These are phyloP conservation scores for Dendrobium huoshanense DNA, from an alignment of 106 monocot species.

Conservation along the genomic window DNA sequence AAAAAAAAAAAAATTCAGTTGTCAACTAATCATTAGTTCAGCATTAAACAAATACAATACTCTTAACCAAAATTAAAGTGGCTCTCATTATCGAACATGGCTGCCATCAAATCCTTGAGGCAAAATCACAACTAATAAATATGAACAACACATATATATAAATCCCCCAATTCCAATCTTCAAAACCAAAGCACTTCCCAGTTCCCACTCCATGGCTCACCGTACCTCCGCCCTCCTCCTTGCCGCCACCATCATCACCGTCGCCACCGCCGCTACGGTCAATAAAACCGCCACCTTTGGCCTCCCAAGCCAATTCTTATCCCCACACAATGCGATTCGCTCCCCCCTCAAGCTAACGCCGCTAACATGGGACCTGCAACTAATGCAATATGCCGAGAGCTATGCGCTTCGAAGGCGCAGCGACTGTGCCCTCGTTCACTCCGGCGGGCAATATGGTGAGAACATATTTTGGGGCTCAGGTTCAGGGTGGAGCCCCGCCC, in stretches of 20 bases:
- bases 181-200: background rate
- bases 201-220: background rate
- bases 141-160: background rate
- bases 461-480: slow-evolving; percentile 75
- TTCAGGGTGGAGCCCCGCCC: slow-evolving; percentile 35
- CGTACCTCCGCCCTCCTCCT: background rate
- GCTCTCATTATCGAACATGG: slow-evolving; percentile 5
- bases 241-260: no score
- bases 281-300: background rate
- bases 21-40: no score
- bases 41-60: no score
- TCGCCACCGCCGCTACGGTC: no score
- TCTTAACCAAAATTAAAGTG: background rate
- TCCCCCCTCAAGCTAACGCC: slow-evolving; percentile 22
- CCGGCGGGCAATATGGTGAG: slow-evolving; percentile 58
- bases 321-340: slow-evolving; percentile 42
- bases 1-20: no score
- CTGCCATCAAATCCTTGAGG: background rate
- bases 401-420: slow-evolving; percentile 28
- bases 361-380: slow-evolving; percentile 36
- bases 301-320: slow-evolving; percentile 19
- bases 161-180: background rate
- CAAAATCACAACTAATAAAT: background rate
- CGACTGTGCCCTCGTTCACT: slow-evolving; percentile 57
- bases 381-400: slow-evolving; percentile 39